Evolutionary conservation across 73 alveolate genomes (phyloP).

Genomic region (Paramecium bursaria): DNA sequence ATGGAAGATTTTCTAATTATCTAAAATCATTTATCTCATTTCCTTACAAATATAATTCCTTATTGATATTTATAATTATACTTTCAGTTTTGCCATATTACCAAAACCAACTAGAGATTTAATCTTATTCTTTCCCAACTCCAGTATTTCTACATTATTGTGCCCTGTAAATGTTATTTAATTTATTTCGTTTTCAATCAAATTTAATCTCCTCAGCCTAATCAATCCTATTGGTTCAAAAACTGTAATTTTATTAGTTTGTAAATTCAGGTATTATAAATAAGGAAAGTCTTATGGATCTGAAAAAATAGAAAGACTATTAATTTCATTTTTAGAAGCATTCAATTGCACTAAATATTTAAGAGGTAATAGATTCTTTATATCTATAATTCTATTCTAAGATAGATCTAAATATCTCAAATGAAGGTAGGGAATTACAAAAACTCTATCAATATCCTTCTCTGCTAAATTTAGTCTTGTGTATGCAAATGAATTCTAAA

Average conservation of each 20-base stretch:
- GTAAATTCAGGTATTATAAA: constrained; percentile 13
- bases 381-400: constrained; percentile 54
- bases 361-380: constrained; percentile 26
- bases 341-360: constrained; percentile 27
- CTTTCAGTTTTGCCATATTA: constrained; percentile 42
- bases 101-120: constrained; percentile 20
- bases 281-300: constrained; percentile 37
- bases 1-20: constrained; percentile 20
- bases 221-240: not conserved
- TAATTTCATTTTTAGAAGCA: constrained; percentile 45
- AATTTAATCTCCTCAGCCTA: constrained; percentile 45
- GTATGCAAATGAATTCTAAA: constrained; percentile 46
- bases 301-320: constrained; percentile 4
- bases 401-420: constrained; percentile 44
- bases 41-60: constrained; percentile 52
- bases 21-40: constrained; percentile 51
- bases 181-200: constrained; percentile 40
- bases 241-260: constrained; percentile 3
- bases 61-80: not conserved
- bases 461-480: constrained; percentile 16
- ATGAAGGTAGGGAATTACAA: constrained; percentile 13
- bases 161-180: constrained; percentile 33
- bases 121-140: constrained; percentile 35
- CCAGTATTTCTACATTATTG: constrained; percentile 19
- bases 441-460: constrained; percentile 32